Percentiles rank a stretch among this genome's conserved stretches.
phyloP scores from a whole-genome alignment of 352 stramenopile genomes.

The Lagenidium sp. region DNA sequence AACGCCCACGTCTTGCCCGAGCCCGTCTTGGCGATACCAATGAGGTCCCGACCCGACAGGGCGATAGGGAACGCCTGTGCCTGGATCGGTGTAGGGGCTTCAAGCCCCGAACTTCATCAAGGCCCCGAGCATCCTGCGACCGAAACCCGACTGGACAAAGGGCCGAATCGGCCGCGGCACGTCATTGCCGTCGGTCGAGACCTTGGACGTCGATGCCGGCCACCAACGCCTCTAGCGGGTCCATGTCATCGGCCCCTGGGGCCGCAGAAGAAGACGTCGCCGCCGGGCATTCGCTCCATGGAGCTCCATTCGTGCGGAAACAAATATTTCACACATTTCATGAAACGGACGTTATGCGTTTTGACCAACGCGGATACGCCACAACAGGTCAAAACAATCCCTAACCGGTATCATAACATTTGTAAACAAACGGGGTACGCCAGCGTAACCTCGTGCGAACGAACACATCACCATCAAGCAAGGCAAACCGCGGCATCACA shows the following conservation, averaged over 20 bases:
- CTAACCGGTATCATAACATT: no score
- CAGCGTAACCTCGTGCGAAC: no score
- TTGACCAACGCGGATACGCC: no score
- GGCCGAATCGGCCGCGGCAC: conserved; percentile 55
- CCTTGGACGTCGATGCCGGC: conserved; percentile 64
- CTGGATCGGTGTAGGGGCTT: conserved; percentile 88
- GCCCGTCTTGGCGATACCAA: conserved; percentile 97
- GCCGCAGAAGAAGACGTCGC: no score
- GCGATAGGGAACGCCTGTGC: conserved; percentile 99
- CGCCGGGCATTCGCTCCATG: neutral
- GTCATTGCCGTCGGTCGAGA: conserved; percentile 35
- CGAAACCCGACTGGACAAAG: conserved; percentile 66
- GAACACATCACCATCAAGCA: no score
- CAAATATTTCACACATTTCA: no score
- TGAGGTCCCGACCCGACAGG: conserved; percentile 96
- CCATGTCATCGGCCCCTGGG: no score
- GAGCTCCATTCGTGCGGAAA: no score
- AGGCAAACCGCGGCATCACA: no score
- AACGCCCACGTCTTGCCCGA: conserved; percentile 98
- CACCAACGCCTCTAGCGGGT: conserved; percentile 84
- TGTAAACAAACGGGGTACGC: no score
- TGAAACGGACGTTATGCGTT: no score
- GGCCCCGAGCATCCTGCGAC: conserved; percentile 51
- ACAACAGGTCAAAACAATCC: no score
- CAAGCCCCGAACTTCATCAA: conserved; percentile 64